A percentile compares a stretch with the other conserved stretches of the same genome.
These are phyloP conservation scores for Talaromyces pinophilus DNA, from an alignment of 2,329 filamentous ascomycete species.

Conservation along the genomic window DNA sequence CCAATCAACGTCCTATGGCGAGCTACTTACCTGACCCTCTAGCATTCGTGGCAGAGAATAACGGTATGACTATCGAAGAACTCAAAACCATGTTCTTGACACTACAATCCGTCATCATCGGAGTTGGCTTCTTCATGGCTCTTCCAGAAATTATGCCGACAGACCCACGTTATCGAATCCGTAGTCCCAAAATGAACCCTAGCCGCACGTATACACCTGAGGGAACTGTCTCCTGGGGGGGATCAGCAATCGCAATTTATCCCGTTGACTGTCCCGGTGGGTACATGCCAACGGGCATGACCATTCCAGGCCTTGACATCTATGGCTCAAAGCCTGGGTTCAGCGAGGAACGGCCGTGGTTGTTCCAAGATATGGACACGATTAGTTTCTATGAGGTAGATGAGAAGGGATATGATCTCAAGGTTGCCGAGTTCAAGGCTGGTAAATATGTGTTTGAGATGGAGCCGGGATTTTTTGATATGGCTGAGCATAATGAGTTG, in stretches of 20 bases:
- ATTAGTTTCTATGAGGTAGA: conserved; percentile 57
- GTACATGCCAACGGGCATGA: conserved; percentile 57
- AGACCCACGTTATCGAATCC: conserved; percentile 56
- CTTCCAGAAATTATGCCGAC: conserved; percentile 56
- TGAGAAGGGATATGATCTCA: conserved; percentile 53
- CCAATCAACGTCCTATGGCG: conserved; percentile 62
- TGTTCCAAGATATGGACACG: conserved; percentile 60
- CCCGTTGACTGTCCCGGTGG: conserved; percentile 60
- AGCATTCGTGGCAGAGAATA: conserved; percentile 58
- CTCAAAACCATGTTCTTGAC: conserved; percentile 55
- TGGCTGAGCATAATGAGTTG: conserved; percentile 56
- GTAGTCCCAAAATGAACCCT: conserved; percentile 59
- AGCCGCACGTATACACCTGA: conserved; percentile 59
- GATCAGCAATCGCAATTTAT: conserved; percentile 54
- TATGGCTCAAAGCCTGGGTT: conserved; percentile 56
- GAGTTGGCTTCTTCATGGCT: conserved; percentile 58
- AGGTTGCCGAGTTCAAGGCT: conserved; percentile 52
- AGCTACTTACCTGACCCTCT: conserved; percentile 65
- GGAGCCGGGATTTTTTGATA: conserved; percentile 55
- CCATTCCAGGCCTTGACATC: conserved; percentile 57
- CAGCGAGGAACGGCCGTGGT: conserved; percentile 27
- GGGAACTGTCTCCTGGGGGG: conserved; percentile 59
- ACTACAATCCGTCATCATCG: conserved; percentile 54
- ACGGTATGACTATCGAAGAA: conserved; percentile 52
- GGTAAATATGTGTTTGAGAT: conserved; percentile 56